A percentile compares a stretch with the other conserved stretches of the same genome.
phyloP scores from a whole-genome alignment of 371 early-diverging fungal genomes.

The Lichtheimia corymbifera region DNA sequence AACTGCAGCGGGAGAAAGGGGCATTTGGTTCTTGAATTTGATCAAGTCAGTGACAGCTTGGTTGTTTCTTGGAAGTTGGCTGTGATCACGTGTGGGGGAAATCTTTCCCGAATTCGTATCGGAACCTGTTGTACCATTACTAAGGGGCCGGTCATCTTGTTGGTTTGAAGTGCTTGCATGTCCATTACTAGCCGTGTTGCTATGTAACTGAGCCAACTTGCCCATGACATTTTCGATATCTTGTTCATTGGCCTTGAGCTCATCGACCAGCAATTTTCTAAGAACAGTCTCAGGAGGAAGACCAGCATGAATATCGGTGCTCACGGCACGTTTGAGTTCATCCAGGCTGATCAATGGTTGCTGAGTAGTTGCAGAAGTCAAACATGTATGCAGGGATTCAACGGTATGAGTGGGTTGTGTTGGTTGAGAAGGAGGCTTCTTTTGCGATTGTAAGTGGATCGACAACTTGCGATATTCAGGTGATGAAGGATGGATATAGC shows the following conservation, averaged over 20 bases:
- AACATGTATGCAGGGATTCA: slow-evolving; percentile 21
- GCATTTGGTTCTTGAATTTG: slow-evolving; percentile 60
- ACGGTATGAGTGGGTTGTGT: slow-evolving; percentile 14
- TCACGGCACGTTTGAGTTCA: slow-evolving; percentile 10
- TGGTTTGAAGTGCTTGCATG: background rate
- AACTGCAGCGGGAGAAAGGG: slow-evolving; percentile 57
- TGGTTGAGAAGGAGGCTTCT: slow-evolving; percentile 18
- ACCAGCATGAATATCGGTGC: slow-evolving; percentile 21
- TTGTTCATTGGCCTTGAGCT: slow-evolving; percentile 22
- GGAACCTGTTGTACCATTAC: slow-evolving; percentile 4
- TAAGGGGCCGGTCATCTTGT: background rate
- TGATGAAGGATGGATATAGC: slow-evolving; percentile 58
- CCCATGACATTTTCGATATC: slow-evolving; percentile 21
- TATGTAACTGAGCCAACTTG: slow-evolving; percentile 11
- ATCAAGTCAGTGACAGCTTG: slow-evolving; percentile 48
- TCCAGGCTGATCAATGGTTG: slow-evolving; percentile 13
- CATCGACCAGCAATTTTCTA: slow-evolving; percentile 18
- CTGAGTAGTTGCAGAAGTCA: slow-evolving; percentile 6
- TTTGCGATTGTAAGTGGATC: slow-evolving; percentile 68
- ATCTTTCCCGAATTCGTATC: slow-evolving; percentile 12
- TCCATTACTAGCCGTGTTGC: background rate
- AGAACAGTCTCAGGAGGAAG: slow-evolving; percentile 13
- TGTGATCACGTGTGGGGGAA: slow-evolving; percentile 6
- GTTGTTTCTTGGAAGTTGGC: slow-evolving; percentile 37
- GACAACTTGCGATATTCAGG: slow-evolving; percentile 59